These are phyloP conservation scores for Thecaphora frezii DNA, from an alignment of 1,284 basidiomycete species.

Conservation along the genomic window DNA sequence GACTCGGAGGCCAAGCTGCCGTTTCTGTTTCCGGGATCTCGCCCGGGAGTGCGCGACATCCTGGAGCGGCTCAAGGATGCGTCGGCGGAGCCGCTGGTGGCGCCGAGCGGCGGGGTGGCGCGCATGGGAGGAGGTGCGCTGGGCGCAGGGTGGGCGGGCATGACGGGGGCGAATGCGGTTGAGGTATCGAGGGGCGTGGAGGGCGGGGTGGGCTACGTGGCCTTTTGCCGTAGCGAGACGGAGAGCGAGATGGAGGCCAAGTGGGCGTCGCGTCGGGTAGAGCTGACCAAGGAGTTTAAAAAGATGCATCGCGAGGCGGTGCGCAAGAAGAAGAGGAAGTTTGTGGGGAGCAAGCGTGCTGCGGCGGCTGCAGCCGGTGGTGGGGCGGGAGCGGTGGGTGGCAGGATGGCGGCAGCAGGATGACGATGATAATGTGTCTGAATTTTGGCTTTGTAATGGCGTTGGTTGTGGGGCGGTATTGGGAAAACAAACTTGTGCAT, in stretches of 20 bases:
- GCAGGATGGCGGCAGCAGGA: too few species aligned
- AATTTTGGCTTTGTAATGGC: too few species aligned
- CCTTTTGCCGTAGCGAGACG: not conserved
- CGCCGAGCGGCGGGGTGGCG: not conserved
- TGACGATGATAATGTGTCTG: too few species aligned
- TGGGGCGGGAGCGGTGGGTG: too few species aligned
- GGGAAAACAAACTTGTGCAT: too few species aligned
- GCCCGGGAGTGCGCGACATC: not conserved
- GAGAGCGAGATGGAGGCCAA: not conserved
- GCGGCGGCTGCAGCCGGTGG: not conserved
- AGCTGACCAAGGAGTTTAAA: not conserved
- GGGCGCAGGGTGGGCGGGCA: too few species aligned
- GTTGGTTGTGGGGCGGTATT: too few species aligned
- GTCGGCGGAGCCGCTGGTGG: not conserved
- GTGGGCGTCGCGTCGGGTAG: not conserved
- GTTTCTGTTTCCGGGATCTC: not conserved
- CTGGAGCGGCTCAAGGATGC: not conserved
- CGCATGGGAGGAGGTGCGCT: too few species aligned
- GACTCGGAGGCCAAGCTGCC: not conserved
- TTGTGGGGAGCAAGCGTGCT: not conserved
- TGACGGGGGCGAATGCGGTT: not conserved
- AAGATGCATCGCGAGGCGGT: conserved; percentile 1
- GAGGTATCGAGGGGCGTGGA: not conserved
- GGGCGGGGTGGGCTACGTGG: not conserved
- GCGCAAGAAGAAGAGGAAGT: not conserved